Evolutionary conservation across 2,329 filamentous ascomycete species (phyloP).

Genomic region (Ophiostoma sp.): DNA sequence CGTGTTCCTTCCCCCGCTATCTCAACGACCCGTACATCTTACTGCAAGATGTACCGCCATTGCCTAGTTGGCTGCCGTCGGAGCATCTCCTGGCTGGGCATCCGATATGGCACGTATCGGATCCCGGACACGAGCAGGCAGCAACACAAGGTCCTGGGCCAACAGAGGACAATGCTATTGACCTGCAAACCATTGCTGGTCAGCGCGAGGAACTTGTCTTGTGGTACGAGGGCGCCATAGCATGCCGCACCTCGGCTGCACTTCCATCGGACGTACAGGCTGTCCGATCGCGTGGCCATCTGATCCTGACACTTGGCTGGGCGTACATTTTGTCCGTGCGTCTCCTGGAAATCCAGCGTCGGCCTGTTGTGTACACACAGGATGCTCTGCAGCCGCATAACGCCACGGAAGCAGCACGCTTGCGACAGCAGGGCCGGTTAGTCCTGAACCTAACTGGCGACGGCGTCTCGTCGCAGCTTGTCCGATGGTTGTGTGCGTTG

Average conservation of each 20-base stretch:
- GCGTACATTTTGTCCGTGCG: slow-evolving; percentile 24
- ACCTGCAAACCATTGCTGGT: slow-evolving; percentile 12
- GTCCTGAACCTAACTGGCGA: no score
- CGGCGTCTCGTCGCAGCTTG: no score
- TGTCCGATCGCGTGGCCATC: slow-evolving; percentile 8
- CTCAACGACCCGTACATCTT: slow-evolving; percentile 19
- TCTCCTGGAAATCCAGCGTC: slow-evolving; percentile 21
- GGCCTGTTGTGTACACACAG: slow-evolving; percentile 13
- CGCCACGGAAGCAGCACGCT: not conserved
- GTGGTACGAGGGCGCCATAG: not conserved
- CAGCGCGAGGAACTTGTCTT: not conserved
- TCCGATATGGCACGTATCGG: slow-evolving; percentile 13
- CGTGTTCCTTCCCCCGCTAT: slow-evolving; percentile 6
- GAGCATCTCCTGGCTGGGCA: not conserved
- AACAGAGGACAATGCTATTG: not conserved
- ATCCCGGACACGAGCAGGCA: not conserved
- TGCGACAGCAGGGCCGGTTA: no score
- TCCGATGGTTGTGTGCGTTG: no score
- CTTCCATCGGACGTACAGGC: not conserved
- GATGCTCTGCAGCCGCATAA: no score
- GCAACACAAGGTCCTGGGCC: not conserved
- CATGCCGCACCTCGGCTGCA: slow-evolving; percentile 13
- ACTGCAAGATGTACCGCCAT: slow-evolving; percentile 15
- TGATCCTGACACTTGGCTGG: slow-evolving; percentile 23
- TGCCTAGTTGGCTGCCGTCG: slow-evolving; percentile 13